These are phyloP conservation scores for Athelia psychrophila DNA, from an alignment of 1,284 basidiomycete species.

Conservation along the genomic window DNA sequence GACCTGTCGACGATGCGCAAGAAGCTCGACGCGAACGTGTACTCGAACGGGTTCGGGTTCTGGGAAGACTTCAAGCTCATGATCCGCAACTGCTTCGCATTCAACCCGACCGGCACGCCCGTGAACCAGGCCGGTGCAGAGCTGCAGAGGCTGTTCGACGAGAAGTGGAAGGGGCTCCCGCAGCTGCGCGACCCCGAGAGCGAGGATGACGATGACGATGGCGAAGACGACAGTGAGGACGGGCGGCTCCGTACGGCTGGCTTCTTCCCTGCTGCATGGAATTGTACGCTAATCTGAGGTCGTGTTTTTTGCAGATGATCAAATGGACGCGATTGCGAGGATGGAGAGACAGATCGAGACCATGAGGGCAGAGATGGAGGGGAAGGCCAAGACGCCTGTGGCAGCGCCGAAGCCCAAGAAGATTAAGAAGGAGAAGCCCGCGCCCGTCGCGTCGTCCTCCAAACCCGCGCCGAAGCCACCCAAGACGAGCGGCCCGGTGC, in stretches of 20 bases:
- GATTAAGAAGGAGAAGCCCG: constrained; percentile 58
- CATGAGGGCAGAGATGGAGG: constrained; percentile 62
- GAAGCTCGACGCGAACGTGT: constrained; percentile 79
- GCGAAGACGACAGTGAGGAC: constrained; percentile 43
- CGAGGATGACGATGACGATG: constrained; percentile 48
- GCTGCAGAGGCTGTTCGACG: constrained; percentile 84
- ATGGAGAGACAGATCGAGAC: constrained; percentile 76
- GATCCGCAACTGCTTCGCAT: constrained; percentile 90
- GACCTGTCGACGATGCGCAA: constrained; percentile 86
- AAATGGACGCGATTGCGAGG: constrained; percentile 52
- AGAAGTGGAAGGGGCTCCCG: constrained; percentile 86
- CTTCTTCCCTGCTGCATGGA: not conserved
- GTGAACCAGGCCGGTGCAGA: constrained; percentile 85
- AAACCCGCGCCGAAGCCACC: constrained; percentile 2
- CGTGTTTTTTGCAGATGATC: constrained; percentile 15
- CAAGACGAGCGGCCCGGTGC: not conserved
- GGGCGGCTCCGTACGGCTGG: constrained; percentile 54
- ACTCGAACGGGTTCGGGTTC: constrained; percentile 76
- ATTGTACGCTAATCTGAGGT: constrained; percentile 2
- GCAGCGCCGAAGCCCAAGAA: constrained; percentile 69
- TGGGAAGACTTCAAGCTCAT: constrained; percentile 92
- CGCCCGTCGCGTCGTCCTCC: constrained; percentile 28
- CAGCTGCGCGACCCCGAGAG: constrained; percentile 53
- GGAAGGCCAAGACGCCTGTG: constrained; percentile 52
- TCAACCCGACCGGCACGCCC: constrained; percentile 87